Conservation (phyloP, 768 basidiomycete species). For the Amanita rubescens region DNA sequence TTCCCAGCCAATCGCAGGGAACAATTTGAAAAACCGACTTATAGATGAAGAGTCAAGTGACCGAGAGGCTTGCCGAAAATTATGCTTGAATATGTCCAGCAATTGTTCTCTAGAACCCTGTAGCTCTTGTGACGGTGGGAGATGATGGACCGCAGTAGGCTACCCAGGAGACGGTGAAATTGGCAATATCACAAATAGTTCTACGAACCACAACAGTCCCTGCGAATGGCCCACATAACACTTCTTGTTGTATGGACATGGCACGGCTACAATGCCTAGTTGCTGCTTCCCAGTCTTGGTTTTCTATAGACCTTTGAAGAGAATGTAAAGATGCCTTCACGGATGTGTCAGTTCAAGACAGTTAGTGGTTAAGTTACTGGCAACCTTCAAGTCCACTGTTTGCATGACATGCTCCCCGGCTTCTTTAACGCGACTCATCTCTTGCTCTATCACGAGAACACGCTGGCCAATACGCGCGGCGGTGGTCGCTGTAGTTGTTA, state of each 20-base stretch:
- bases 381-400: conserved; percentile 92
- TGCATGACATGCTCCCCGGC: conserved; percentile 89
- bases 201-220: conserved; percentile 77
- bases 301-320: conserved; percentile 69
- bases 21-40: conserved; percentile 94
- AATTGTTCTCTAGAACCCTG: conserved; percentile 67
- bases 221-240: conserved; percentile 80
- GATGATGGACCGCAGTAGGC: conserved; percentile 87
- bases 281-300: conserved; percentile 93
- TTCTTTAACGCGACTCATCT: conserved; percentile 85
- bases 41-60: conserved; percentile 80
- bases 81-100: conserved; percentile 66
- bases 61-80: conserved; percentile 77
- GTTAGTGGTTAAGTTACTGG: conserved; percentile 1
- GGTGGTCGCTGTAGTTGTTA: conserved; percentile 67
- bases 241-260: conserved; percentile 72
- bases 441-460: conserved; percentile 83
- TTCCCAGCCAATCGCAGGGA: conserved; percentile 94
- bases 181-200: not conserved
- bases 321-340: conserved; percentile 32
- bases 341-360: conserved; percentile 6
- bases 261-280: conserved; percentile 86
- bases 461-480: conserved; percentile 88
- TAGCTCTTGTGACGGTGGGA: conserved; percentile 81
- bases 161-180: conserved; percentile 23